Evolutionary conservation across 2,329 filamentous ascomycete genomes (phyloP).

Genomic region (Ceratocystis ficicola): DNA sequence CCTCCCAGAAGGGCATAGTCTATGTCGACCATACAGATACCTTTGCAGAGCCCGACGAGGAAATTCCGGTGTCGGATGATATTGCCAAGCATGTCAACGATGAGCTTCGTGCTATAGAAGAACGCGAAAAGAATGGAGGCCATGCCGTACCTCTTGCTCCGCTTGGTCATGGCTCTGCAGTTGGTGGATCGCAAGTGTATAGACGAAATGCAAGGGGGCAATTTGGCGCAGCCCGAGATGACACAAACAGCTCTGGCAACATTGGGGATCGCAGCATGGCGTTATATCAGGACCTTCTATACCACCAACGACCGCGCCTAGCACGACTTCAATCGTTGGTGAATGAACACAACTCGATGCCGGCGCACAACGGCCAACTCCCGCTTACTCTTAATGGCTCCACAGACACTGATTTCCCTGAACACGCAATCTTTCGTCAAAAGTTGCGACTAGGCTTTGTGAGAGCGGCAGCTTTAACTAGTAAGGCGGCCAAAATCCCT

Average conservation of each 20-base stretch:
- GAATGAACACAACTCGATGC: slow-evolving; percentile 13
- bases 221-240: background rate
- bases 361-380: slow-evolving; percentile 7
- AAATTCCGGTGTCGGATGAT: slow-evolving; percentile 16
- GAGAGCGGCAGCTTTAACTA: background rate
- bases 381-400: slow-evolving; percentile 1
- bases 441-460: background rate
- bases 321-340: slow-evolving; percentile 6
- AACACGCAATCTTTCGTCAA: slow-evolving; percentile 8
- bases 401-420: background rate
- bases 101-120: slow-evolving; percentile 12
- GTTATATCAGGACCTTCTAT: background rate
- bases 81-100: slow-evolving; percentile 9
- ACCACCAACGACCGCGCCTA: slow-evolving; percentile 6
- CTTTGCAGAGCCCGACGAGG: slow-evolving; percentile 18
- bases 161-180: background rate
- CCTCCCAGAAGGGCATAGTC: slow-evolving; percentile 1
- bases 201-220: background rate
- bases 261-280: background rate
- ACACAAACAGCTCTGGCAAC: background rate
- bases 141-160: background rate
- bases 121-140: slow-evolving; percentile 9
- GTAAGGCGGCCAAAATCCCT: background rate
- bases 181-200: background rate
- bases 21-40: slow-evolving; percentile 20